Evolutionary conservation across 371 early-diverging fungal species (phyloP), one percentile per base, ranked within the genome.

Genomic region (Parasitella parasitica): DNA sequence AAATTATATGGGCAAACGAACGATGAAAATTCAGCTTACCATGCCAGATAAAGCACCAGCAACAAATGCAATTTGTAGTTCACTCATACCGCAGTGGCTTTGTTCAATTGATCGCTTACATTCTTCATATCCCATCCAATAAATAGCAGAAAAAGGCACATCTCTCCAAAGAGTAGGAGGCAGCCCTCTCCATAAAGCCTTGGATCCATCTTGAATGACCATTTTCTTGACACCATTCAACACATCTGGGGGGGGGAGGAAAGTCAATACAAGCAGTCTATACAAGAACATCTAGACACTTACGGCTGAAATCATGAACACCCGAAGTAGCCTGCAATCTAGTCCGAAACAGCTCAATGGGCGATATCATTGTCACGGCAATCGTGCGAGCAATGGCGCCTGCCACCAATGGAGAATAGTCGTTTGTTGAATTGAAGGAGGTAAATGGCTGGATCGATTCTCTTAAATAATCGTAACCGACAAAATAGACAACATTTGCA

Each of bases 121-220:
- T 15, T 69, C 58, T 77, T 97, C 97, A 69, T 95, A 96, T 0
- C 89, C 89, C 71, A 89, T 80, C 97, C 97, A 97, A 70, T 97
- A 97, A 8, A 95, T 80, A 0, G 91, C 94, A 58, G 83, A 73
- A 69, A 97, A 96, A 4, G 97, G 97, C 2, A 95, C 94, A 79
- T 97, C 98, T 35, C 98, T 78, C 90, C 90, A 93, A n/a, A 97
- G 75, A 0, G 97, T 95, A 6, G 97, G 94, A 3, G 83, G 85
- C 16, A 97, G 71, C 0, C 98, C 98, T 55, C 92, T 81, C 91
- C 92, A 97, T 28, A 97, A 76, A 0, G 90, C 81, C 13, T 64
- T 41, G 4, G 71, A 30, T 0, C 97, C 97, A 35, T 81, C 72
- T 4, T 72, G 57, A 27, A 71, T 61, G 2, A 89, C 85, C 86